Evolutionary conservation across 345 rosid species (phyloP).

Genomic region (Angophora floribunda): DNA sequence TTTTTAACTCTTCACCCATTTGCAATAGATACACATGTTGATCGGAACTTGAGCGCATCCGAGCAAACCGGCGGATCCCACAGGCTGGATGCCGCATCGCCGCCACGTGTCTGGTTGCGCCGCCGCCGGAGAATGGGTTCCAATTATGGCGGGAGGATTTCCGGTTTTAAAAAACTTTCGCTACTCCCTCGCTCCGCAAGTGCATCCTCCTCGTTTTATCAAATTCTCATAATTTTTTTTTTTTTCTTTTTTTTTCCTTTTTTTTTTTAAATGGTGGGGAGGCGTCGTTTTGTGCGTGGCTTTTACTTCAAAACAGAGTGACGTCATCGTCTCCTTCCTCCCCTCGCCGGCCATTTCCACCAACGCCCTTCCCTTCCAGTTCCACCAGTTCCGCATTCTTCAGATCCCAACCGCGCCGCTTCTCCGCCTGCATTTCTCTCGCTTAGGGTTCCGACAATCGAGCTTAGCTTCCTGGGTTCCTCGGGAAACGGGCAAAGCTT

Average conservation of each 20-base stretch:
- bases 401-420: neutral
- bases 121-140: neutral
- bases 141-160: neutral
- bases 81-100: fast-evolving
- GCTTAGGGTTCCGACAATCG: neutral
- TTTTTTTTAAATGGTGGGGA: fast-evolving
- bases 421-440: neutral
- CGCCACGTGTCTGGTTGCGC: fast-evolving
- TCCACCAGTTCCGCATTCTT: neutral
- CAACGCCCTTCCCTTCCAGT: neutral
- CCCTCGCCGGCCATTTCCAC: neutral
- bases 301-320: neutral
- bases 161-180: neutral
- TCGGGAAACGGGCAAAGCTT: neutral
- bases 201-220: neutral
- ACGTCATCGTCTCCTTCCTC: neutral
- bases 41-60: fast-evolving
- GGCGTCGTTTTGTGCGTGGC: neutral
- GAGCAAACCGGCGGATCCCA: fast-evolving
- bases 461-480: neutral
- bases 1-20: fast-evolving
- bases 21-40: fast-evolving
- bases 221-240: neutral
- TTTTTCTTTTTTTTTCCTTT: fast-evolving
- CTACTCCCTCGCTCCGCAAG: neutral